Evolutionary conservation across 768 basidiomycete genomes (phyloP).

Genomic region (Hemileccinum rubropunctum): DNA sequence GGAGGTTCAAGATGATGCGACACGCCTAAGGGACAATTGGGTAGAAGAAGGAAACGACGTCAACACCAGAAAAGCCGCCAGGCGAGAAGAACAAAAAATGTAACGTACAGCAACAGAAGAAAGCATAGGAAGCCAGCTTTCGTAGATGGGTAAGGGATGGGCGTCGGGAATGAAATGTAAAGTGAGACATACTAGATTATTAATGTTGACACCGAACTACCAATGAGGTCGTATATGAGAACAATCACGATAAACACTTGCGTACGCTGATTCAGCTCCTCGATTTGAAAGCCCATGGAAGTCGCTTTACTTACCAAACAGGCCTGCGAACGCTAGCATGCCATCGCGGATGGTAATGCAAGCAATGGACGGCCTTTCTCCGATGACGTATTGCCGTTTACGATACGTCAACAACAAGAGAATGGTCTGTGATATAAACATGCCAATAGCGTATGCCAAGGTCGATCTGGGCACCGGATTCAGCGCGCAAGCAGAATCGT

Average conservation of each 20-base stretch:
- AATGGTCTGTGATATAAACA: constrained; percentile 10
- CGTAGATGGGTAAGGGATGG: not conserved
- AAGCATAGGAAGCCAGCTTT: constrained; percentile 21
- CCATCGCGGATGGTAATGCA: constrained; percentile 27
- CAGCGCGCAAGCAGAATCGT: constrained; percentile 18
- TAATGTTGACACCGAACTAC: constrained; percentile 2
- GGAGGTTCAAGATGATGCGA: constrained; percentile 21
- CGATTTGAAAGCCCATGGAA: not conserved
- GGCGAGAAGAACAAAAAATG: not conserved
- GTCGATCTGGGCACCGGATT: not conserved
- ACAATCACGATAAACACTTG: constrained; percentile 14
- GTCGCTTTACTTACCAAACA: constrained; percentile 12
- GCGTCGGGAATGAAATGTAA: not conserved
- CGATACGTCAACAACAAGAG: constrained; percentile 20
- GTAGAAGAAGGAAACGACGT: not conserved
- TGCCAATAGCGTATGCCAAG: constrained; percentile 7
- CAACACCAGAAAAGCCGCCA: not conserved
- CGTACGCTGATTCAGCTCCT: not conserved
- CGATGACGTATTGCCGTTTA: constrained; percentile 4
- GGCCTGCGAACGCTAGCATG: constrained; percentile 8
- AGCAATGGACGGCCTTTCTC: constrained; percentile 1
- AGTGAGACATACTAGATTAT: constrained; percentile 13
- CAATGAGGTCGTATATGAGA: constrained; percentile 1
- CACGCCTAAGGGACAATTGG: constrained; percentile 11
- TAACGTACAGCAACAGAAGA: constrained; percentile 18